Evolutionary conservation across 2,329 filamentous ascomycete species (phyloP).

Genomic region (Geoglossum cookeanum): DNA sequence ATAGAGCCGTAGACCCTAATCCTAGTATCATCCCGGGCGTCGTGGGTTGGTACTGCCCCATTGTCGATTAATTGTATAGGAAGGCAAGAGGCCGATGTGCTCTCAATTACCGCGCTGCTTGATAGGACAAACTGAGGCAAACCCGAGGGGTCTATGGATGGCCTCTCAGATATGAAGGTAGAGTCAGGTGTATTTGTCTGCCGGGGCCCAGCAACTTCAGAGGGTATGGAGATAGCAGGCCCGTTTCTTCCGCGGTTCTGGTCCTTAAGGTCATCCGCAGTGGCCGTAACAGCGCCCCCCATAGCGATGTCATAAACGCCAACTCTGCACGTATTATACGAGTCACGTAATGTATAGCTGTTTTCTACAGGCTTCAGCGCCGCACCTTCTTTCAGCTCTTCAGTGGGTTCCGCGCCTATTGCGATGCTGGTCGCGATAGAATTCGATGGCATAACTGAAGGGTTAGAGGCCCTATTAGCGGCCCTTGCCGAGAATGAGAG

Average conservation of each 20-base stretch:
- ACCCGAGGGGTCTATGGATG: neutral
- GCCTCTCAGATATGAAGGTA: neutral
- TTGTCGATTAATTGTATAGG: neutral
- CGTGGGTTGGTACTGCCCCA: neutral
- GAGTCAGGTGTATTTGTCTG: neutral
- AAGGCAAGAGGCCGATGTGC: neutral
- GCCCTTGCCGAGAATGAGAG: neutral
- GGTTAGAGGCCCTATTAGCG: neutral
- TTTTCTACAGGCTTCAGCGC: neutral
- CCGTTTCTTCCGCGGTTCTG: neutral
- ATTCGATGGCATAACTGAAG: neutral
- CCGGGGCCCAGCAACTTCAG: neutral
- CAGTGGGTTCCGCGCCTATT: neutral
- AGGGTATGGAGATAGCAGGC: neutral
- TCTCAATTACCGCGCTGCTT: neutral
- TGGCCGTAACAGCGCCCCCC: neutral
- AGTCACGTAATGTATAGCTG: neutral
- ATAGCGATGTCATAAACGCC: neutral
- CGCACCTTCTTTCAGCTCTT: neutral
- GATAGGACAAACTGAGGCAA: neutral
- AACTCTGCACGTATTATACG: neutral
- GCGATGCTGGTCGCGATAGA: neutral
- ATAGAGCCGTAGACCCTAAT: neutral
- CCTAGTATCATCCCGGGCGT: neutral
- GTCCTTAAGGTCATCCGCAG: neutral